A percentile compares a stretch with the other conserved stretches of the same genome.
phyloP scores from a whole-genome alignment of 1,284 basidiomycete genomes.

The Cutaneotrichosporon mucoides region DNA sequence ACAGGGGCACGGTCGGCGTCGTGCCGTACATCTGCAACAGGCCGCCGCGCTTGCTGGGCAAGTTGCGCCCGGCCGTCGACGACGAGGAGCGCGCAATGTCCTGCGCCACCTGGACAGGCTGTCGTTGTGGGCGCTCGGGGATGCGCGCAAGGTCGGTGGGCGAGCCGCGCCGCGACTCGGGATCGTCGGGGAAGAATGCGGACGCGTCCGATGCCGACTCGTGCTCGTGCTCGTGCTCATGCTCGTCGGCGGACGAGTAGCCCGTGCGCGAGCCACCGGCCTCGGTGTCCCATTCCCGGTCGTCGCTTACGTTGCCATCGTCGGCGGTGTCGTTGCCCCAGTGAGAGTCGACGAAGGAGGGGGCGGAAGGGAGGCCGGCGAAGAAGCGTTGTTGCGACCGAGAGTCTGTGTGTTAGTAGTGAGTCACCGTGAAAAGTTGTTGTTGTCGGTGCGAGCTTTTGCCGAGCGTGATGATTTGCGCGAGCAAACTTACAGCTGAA shows the following conservation, averaged over 20 bases:
- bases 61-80: not conserved
- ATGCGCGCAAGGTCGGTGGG: slow-evolving; percentile 12
- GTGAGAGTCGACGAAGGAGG: slow-evolving; percentile 42
- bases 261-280: slow-evolving; percentile 12
- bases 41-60: slow-evolving; percentile 14
- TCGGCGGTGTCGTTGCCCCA: slow-evolving; percentile 12
- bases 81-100: not conserved
- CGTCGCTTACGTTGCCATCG: slow-evolving; percentile 3
- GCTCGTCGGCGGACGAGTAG: slow-evolving; percentile 21
- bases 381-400: slow-evolving; percentile 46
- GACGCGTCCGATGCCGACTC: slow-evolving; percentile 25
- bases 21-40: slow-evolving; percentile 19
- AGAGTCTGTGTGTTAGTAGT: slow-evolving; percentile 32
- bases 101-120: not conserved
- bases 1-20: slow-evolving; percentile 7
- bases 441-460: not conserved
- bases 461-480: not conserved
- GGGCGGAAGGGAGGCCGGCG: slow-evolving; percentile 37
- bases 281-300: slow-evolving; percentile 23
- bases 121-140: slow-evolving; percentile 6
- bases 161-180: slow-evolving; percentile 2
- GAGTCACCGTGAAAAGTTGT: not conserved
- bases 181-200: slow-evolving; percentile 16
- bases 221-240: slow-evolving; percentile 8
- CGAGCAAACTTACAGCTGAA: slow-evolving; percentile 42